A percentile compares a stretch with the other conserved stretches of the same genome.
Evolutionary conservation across 108 stramenopile genomes (phyloP).

Genomic region (Skeletonema marinoi): DNA sequence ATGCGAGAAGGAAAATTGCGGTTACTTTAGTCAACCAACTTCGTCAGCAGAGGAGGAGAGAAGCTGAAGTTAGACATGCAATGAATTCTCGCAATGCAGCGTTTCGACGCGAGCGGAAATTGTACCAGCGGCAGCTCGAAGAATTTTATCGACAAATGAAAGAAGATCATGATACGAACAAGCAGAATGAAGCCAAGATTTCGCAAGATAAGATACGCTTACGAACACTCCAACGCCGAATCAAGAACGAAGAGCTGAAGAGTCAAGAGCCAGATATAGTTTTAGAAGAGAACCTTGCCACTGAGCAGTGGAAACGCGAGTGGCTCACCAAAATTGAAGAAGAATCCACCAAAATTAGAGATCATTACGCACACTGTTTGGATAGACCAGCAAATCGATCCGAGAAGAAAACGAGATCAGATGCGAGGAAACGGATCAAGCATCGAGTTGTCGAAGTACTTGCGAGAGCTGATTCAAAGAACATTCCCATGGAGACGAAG

Average conservation of each 20-base stretch:
- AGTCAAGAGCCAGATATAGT: constrained; percentile 23
- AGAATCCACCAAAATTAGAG: constrained; percentile 14
- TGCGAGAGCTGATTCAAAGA: constrained; percentile 18
- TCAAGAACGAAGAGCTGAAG: constrained; percentile 36
- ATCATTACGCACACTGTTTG: constrained; percentile 16
- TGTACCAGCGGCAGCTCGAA: constrained; percentile 35
- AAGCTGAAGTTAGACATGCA: constrained; percentile 21
- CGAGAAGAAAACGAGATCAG: constrained; percentile 24
- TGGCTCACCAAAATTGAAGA: constrained; percentile 26
- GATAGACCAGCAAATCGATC: constrained; percentile 20
- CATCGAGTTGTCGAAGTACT: constrained; percentile 20
- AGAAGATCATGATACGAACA: constrained; percentile 20
- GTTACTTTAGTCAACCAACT: not conserved
- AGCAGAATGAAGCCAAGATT: constrained; percentile 9
- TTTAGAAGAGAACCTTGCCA: constrained; percentile 6
- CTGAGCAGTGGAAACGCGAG: constrained; percentile 20
- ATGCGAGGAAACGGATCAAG: constrained; percentile 23
- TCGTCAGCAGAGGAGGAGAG: constrained; percentile 22
- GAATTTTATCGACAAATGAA: constrained; percentile 25
- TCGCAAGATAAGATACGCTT: constrained; percentile 25
- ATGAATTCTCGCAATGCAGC: constrained; percentile 29
- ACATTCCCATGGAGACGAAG: constrained; percentile 36
- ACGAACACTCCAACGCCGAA: constrained; percentile 31
- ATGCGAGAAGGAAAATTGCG: constrained; percentile 18
- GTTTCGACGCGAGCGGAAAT: constrained; percentile 37